phyloP scores from a whole-genome alignment of 805 yeast genomes.

The Candida nanaspora region DNA sequence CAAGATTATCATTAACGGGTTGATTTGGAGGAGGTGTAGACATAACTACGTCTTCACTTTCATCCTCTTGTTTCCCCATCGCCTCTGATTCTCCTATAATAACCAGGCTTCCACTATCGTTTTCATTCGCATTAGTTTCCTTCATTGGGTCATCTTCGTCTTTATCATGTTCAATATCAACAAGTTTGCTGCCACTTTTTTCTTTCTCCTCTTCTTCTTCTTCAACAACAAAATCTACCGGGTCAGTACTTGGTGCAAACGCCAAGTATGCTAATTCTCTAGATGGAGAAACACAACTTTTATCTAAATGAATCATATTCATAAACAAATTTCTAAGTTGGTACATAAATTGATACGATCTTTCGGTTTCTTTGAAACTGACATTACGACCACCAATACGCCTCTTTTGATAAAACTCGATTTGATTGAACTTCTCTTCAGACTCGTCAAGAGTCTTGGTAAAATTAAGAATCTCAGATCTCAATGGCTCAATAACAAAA shows the following conservation, averaged over 20 bases:
- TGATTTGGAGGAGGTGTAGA: too few relatives aligned
- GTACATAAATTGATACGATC: slow-evolving; percentile 77
- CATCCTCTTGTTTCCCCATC: not conserved
- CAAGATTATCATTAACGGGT: too few relatives aligned
- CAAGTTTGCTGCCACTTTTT: slow-evolving; percentile 5
- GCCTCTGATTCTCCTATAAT: not conserved
- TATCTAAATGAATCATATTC: slow-evolving; percentile 56
- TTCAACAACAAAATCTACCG: slow-evolving; percentile 46
- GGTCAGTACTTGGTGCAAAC: slow-evolving; percentile 63
- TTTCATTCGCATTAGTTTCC: too few relatives aligned
- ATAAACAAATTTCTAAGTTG: slow-evolving; percentile 63
- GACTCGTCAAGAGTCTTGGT: slow-evolving; percentile 26
- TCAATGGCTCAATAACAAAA: slow-evolving; percentile 75
- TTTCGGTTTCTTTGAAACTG: slow-evolving; percentile 65
- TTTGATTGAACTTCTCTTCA: slow-evolving; percentile 18
- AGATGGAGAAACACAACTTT: slow-evolving; percentile 70
- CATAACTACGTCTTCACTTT: not conserved
- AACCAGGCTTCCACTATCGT: too few relatives aligned
- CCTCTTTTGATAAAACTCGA: slow-evolving; percentile 35
- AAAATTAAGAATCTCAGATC: slow-evolving; percentile 58
- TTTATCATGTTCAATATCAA: not conserved
- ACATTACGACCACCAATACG: slow-evolving; percentile 86
- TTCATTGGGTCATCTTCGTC: slow-evolving; percentile 1
- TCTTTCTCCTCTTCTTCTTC: slow-evolving; percentile 1
- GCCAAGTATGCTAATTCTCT: slow-evolving; percentile 85